Evolutionary conservation across 495 filamentous ascomycete genomes (phyloP), one percentile per base, ranked within the genome.

Genomic region (Talaromyces trachyspermus): DNA sequence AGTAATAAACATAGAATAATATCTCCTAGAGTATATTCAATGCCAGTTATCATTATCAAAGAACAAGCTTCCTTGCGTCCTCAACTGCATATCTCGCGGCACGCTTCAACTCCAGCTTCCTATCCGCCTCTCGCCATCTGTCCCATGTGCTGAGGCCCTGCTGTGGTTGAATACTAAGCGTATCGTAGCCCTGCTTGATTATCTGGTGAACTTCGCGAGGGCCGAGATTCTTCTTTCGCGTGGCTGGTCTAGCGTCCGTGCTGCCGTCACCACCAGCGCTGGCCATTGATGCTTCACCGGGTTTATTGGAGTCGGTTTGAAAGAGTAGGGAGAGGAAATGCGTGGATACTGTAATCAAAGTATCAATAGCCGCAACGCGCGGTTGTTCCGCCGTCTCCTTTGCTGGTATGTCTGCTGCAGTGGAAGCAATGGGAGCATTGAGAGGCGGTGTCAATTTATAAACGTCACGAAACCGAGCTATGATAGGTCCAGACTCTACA

Each of bases 111-210:
- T 89, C 75, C 25, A 72, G 72, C 57, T 70, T 74, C 68, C 67
- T 69, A 56, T 89, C 75, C 35, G 74, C 74, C 56, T 95, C 89
- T 6, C 85, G 84, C 63, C 67, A 74, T 53, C 58, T 68, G 54
- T 81, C 81, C 86, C 86, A 94, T 17, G 75, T 77, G 63, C 86
- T 89, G 50, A 95, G 57, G 0, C 85, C 90, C 56, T 89, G 88
- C 54, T 83, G 86, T 8, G 84, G 76, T 60, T 91, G 84, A 43
- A 97, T 88, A 49, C 81, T 88, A 55, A 98, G 68, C 30, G 87
- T 94, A 64, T 98, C 92, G 58, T 95, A 97, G 0, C 92, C 92
- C 60, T 89, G 84, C 70, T 92, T 94, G 56, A 98, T 96, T 43
- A 96, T 86, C 49, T 84, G 84, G 27, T 81, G 83, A 12, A 98